Base-by-base conservation (phyloP, 257 asterid genomes). In the Nicotiana noctiflora region DNA sequence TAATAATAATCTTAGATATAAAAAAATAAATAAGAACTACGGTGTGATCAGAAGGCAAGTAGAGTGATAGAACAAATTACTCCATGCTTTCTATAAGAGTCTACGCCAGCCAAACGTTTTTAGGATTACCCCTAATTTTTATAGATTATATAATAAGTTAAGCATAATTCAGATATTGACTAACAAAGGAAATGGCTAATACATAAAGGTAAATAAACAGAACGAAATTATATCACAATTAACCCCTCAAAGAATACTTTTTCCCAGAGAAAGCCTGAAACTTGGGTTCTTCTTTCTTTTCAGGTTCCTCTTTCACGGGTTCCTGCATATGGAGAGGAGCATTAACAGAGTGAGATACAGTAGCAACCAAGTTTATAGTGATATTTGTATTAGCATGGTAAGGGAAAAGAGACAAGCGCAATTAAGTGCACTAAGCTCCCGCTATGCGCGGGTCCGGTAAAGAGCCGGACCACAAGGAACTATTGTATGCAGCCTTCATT, bases 221-320 rank as follows among this genome's bases (percentile, higher is more conserved):
- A 23, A 13, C 21, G 19, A 1, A 27, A 64, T 8, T 66, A 46
- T 76, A 84, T 80, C 19, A 83, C 87, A 80, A 84, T 89, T 90
- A 89, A 77, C 94, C 92, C 90, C 88, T 91, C 81, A 92, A 79
- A 1, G 97, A 91, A 88, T 91, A 89, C 79, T 92, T 92, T 88
- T 92, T 92, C 29, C 97, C 97, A 2, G 88, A 81, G 83, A 92
- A 92, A 2, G 97, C 85, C 86, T 89, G 93, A 86, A 92, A 91
- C 81, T 91, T 89, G 6, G 93, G 89, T 31, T 89, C 97, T 77
- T 96, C 99, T 21, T 84, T 90, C 94, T 91, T 94, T 6, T 88
- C 89, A 14, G 97, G 89, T 87, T 92, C 95, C 51, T 89, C 98
- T 81, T 89, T 96, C 3, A 91, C 29, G 76, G 93, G 78, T 27